phyloP scores from a whole-genome alignment of 2,329 filamentous ascomycete genomes.

The Colletotrichum truncatum region DNA sequence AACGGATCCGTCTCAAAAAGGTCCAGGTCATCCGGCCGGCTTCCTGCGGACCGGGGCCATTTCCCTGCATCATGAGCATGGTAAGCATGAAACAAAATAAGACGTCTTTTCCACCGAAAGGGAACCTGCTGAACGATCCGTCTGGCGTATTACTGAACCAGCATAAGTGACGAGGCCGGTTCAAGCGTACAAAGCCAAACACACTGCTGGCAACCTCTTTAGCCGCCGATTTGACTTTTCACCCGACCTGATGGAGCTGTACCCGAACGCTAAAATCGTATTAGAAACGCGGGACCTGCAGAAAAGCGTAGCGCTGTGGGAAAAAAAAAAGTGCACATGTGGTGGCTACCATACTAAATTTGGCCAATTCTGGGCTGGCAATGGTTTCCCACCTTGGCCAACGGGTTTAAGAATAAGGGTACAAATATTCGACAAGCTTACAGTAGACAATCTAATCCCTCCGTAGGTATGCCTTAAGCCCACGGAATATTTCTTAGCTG shows the following conservation, averaged over 20 bases:
- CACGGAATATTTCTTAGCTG: not conserved
- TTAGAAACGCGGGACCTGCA: constrained; percentile 47
- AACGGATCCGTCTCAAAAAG: constrained; percentile 38
- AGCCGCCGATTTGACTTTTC: constrained; percentile 51
- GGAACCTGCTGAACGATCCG: no score
- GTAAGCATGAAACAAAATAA: constrained; percentile 30
- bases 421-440: not conserved
- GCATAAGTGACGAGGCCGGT: not conserved
- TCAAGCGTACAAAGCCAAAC: constrained; percentile 2
- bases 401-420: not conserved
- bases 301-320: constrained; percentile 36
- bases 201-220: constrained; percentile 35
- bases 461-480: not conserved
- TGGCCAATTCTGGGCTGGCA: constrained; percentile 12
- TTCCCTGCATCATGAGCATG: constrained; percentile 54
- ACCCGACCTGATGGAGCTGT: constrained; percentile 55
- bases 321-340: not conserved
- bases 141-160: not conserved
- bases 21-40: constrained; percentile 54
- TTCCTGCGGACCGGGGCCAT: constrained; percentile 59
- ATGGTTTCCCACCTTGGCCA: not conserved
- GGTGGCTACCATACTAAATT: constrained; percentile 6
- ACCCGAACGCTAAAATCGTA: constrained; percentile 58
- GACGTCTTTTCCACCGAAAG: no score
- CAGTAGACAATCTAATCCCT: not conserved